phyloP scores from a whole-genome alignment of 306 rosid genomes.

The Mimosa pudica region DNA sequence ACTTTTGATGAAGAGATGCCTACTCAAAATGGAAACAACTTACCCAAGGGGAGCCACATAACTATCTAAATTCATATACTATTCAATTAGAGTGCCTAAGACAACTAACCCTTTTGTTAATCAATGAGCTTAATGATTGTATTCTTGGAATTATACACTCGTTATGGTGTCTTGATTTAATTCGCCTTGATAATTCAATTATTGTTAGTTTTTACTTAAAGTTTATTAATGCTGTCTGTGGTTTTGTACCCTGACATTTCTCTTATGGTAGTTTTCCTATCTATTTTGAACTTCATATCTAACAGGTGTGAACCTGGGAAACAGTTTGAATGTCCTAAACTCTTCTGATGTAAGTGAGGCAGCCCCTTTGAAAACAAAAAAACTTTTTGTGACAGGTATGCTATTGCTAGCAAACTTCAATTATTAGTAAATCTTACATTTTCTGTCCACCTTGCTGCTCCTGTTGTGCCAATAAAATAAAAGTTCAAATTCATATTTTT shows the following conservation, averaged over 20 bases:
- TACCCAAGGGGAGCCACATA: not conserved
- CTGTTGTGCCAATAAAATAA: no score
- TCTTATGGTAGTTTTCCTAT: slow-evolving; percentile 12
- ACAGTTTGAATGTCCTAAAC: slow-evolving; percentile 31
- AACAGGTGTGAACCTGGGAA: slow-evolving; percentile 42
- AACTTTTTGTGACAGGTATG: slow-evolving; percentile 55
- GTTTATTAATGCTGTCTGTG: slow-evolving; percentile 3
- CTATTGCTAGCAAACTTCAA: slow-evolving; percentile 3
- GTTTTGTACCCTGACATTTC: slow-evolving; percentile 12
- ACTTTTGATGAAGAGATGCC: not conserved
- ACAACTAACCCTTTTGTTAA: not conserved
- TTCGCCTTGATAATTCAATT: slow-evolving; percentile 8
- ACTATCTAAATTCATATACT: not conserved
- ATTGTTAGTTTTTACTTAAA: not conserved
- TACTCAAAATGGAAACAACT: not conserved
- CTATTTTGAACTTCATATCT: slow-evolving; percentile 25
- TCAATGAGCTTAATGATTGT: not conserved
- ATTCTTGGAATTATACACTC: not conserved
- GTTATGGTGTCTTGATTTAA: slow-evolving; percentile 5
- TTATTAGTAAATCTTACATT: slow-evolving; percentile 8
- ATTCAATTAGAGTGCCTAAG: not conserved
- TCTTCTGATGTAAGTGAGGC: slow-evolving; percentile 40
- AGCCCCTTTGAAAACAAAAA: slow-evolving; percentile 44
- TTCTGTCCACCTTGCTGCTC: not conserved
- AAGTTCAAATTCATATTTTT: not conserved